phyloP scores from a whole-genome alignment of 176 grass and related monocot genomes.

The Pontederia paniculata region DNA sequence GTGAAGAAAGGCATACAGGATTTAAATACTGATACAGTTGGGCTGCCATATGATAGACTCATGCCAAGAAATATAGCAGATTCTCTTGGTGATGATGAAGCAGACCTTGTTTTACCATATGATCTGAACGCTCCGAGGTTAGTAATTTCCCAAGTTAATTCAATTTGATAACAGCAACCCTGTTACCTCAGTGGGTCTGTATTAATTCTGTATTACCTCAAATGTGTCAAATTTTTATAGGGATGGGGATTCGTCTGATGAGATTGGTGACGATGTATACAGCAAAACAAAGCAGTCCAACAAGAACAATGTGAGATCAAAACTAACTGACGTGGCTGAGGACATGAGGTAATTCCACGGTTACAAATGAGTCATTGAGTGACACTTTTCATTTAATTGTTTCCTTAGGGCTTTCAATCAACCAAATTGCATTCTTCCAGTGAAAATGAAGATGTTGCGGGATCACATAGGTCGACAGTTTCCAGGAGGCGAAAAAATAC shows the following conservation, averaged over 20 bases:
- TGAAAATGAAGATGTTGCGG: slow-evolving; percentile 22
- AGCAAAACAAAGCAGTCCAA: slow-evolving; percentile 26
- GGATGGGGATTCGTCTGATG: slow-evolving; percentile 46
- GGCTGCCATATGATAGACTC: slow-evolving; percentile 27
- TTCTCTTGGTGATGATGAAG: slow-evolving; percentile 97
- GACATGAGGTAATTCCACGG: slow-evolving; percentile 34
- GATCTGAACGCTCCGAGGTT: slow-evolving; percentile 45
- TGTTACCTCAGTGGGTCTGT: neutral
- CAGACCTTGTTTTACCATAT: slow-evolving; percentile 54
- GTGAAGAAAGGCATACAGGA: slow-evolving; percentile 42
- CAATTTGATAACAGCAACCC: neutral
- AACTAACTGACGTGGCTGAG: slow-evolving; percentile 38
- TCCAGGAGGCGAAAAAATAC: slow-evolving; percentile 36
- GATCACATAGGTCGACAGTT: slow-evolving; percentile 27
- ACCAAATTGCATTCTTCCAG: too few relatives aligned
- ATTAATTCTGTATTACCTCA: too few relatives aligned
- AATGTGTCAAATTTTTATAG: slow-evolving; percentile 11
- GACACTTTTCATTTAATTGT: too few relatives aligned
- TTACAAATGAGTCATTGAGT: slow-evolving; percentile 14
- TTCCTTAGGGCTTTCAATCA: neutral
- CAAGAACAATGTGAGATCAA: slow-evolving; percentile 36
- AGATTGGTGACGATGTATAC: slow-evolving; percentile 25
- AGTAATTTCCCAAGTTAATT: slow-evolving; percentile 20
- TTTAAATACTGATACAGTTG: slow-evolving; percentile 24
- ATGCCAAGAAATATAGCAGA: slow-evolving; percentile 69